Base-by-base conservation (phyloP, 1,284 basidiomycete species). In the Gymnopus androsaceus region DNA sequence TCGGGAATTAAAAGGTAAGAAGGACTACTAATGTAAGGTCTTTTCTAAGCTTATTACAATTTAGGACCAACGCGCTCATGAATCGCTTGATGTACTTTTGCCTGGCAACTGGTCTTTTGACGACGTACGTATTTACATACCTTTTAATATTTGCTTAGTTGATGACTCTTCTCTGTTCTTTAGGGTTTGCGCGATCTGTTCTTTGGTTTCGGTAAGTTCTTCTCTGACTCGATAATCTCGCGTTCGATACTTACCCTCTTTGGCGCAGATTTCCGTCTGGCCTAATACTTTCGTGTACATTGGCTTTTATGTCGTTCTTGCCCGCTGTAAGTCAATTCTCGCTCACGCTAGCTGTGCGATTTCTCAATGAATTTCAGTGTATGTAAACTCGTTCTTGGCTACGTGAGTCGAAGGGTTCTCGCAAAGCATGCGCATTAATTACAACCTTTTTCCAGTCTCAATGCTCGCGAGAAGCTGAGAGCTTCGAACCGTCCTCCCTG, bases 241-340 rank as follows among this genome's bases (percentile, higher is more conserved):
- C n/a, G n/a, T n/a, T n/a, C n/a, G n/a, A n/a, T n/a, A n/a, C n/a
- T n/a, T n/a, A n/a, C n/a, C n/a, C n/a, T n/a, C n/a, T 3, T 14
- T 37, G 23, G 44, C 8, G 5, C 47, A 57, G 56, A 57, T 57
- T 12, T 53, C 56, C 8, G 17, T 50, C 17, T 53, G 50, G 50
- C 56, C 56, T 19, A n/a, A 34, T 31, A 57, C 56, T 11, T 57
- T 57, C 19, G 37, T 57, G 15, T 57, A 57, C 25, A 57, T 57
- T 19, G 50, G 51, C 11, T 57, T 57, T 37, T 57, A 57, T 34
- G 42, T 27, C 14, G 46, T 30, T 21, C 44, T 57, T 25, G 56
- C 56, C 36, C 56, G 56, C 5, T 31, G 56, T 54, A 53, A 53
- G 56, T 49, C n/a, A 19, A 40, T 7, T 48, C 28, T n/a, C n/a